Conservation (phyloP, 768 basidiomycete genomes). For the Suillus hirtellus region DNA sequence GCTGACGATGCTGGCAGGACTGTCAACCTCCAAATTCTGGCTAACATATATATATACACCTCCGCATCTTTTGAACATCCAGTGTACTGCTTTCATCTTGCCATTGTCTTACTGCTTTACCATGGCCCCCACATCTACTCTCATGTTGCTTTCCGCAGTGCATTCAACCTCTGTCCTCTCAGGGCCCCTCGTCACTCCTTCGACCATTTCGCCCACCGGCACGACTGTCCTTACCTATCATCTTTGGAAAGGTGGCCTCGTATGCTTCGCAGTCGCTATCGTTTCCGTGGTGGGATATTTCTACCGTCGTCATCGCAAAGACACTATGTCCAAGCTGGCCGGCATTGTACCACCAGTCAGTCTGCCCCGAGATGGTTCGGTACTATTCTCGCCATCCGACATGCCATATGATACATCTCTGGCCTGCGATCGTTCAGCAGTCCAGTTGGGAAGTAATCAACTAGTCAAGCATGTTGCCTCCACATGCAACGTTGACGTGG, state of each 20-base stretch:
- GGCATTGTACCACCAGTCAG: not conserved
- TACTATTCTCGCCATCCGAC: not conserved
- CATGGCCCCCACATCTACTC: not conserved
- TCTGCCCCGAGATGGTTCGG: not conserved
- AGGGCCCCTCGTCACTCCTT: not conserved
- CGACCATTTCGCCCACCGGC: not conserved
- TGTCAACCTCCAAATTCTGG: not conserved
- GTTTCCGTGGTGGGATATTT: constrained; percentile 1
- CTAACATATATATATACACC: not conserved
- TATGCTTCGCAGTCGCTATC: constrained; percentile 5
- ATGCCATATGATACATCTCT: not conserved
- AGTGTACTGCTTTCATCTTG: not conserved
- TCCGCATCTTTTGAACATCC: not conserved
- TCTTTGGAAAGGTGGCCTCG: constrained; percentile 2
- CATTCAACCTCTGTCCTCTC: not conserved
- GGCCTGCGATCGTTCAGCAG: not conserved
- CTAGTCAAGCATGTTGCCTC: not conserved
- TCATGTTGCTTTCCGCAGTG: not conserved
- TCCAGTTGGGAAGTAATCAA: constrained; percentile 1
- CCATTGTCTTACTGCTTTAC: not conserved
- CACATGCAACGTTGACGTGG: not conserved
- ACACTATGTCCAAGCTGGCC: not conserved
- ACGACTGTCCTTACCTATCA: constrained; percentile 1
- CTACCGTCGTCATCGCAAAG: constrained; percentile 3
- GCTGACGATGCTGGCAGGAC: not conserved